These are phyloP conservation scores for Crithidia bombi DNA, from an alignment of 208 protist genomes.

Conservation along the genomic window DNA sequence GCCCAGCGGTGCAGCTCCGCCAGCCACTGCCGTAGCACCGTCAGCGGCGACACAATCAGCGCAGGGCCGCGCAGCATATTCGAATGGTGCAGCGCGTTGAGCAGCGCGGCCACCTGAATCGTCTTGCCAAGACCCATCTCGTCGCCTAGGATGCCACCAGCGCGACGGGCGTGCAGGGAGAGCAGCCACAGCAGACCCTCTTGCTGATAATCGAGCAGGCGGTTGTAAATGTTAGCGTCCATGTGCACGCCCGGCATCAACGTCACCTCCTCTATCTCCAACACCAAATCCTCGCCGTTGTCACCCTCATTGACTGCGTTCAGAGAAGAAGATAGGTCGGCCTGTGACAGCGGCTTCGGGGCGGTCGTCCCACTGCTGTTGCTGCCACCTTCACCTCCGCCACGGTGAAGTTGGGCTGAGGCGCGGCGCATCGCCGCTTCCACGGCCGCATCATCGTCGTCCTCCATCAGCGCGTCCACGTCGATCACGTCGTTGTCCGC, in stretches of 20 bases:
- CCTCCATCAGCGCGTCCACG: slow-evolving; percentile 82
- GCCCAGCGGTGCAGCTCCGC: slow-evolving; percentile 96
- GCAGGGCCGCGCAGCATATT: slow-evolving; percentile 74
- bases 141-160: slow-evolving; percentile 96
- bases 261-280: slow-evolving; percentile 35
- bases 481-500: slow-evolving; percentile 54
- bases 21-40: slow-evolving; percentile 94
- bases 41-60: slow-evolving; percentile 94
- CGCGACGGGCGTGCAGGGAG: slow-evolving; percentile 88
- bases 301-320: background rate
- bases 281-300: slow-evolving; percentile 15
- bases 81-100: slow-evolving; percentile 86
- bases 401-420: slow-evolving; percentile 18
- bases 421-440: slow-evolving; percentile 21
- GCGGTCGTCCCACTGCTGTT: slow-evolving; percentile 5
- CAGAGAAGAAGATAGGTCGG: background rate
- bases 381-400: background rate
- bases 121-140: slow-evolving; percentile 98
- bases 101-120: slow-evolving; percentile 93
- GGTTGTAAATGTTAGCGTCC: slow-evolving; percentile 54
- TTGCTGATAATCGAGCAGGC: slow-evolving; percentile 94
- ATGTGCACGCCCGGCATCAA: slow-evolving; percentile 50
- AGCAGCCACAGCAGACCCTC: slow-evolving; percentile 96
- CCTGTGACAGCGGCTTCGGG: slow-evolving; percentile 3
- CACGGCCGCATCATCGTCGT: slow-evolving; percentile 44